Evolutionary conservation across 768 basidiomycete species (phyloP).

Genomic region (Lactarius hatsudake): DNA sequence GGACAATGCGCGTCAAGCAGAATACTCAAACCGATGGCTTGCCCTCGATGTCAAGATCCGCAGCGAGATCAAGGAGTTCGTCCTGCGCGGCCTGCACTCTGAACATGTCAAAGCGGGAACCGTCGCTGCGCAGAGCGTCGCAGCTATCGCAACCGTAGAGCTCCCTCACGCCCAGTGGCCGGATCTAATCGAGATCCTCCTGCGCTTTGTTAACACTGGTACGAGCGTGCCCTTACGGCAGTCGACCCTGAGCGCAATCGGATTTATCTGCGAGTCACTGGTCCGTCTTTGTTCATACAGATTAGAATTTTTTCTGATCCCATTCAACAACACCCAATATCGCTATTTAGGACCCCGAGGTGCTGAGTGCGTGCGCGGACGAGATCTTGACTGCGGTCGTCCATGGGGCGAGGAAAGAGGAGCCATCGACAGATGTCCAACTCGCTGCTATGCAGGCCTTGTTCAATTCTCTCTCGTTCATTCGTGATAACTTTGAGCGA

Average conservation of each 20-base stretch:
- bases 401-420: slow-evolving; percentile 96
- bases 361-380: slow-evolving; percentile 84
- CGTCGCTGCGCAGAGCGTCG: slow-evolving; percentile 90
- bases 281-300: slow-evolving; percentile 49
- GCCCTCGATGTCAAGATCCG: slow-evolving; percentile 64
- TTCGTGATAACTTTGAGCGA: slow-evolving; percentile 95
- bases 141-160: slow-evolving; percentile 92
- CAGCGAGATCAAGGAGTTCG: slow-evolving; percentile 82
- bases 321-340: slow-evolving; percentile 9
- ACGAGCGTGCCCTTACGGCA: slow-evolving; percentile 73
- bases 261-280: slow-evolving; percentile 95
- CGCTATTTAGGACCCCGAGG: slow-evolving; percentile 78
- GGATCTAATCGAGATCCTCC: slow-evolving; percentile 82
- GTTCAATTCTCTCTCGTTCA: slow-evolving; percentile 94
- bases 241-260: slow-evolving; percentile 90
- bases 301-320: neutral
- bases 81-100: slow-evolving; percentile 80
- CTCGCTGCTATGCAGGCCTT: slow-evolving; percentile 89
- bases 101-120: slow-evolving; percentile 67
- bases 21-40: slow-evolving; percentile 80
- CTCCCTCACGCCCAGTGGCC: slow-evolving; percentile 86
- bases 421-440: slow-evolving; percentile 87
- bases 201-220: slow-evolving; percentile 81
- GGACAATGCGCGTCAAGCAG: slow-evolving; percentile 72
- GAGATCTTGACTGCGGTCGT: slow-evolving; percentile 98